Base-by-base conservation (phyloP, 805 yeast species). In the Yarrowia sp. region DNA sequence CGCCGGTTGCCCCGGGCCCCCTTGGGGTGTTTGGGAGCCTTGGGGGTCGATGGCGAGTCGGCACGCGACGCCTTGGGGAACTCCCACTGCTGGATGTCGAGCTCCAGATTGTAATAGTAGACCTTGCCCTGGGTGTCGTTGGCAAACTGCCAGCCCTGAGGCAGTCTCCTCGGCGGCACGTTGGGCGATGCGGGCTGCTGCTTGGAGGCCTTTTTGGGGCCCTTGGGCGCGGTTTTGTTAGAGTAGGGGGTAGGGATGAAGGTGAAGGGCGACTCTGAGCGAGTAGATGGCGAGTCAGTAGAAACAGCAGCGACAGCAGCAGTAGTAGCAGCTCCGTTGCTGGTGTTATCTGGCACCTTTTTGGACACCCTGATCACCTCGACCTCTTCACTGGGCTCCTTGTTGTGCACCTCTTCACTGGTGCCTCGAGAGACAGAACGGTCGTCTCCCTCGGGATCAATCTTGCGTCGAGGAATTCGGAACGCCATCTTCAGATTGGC, bases 401-500 rank as follows among this genome's bases (percentile, higher is more conserved):
- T 22, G 17, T 10, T 3, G 11, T 17, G n/a, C 62, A 17, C 68
- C 36, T 19, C 65, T 35, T 16, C 56, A 26, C 44, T 41, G 24
- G 59, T 19, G 0, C 59, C 61, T 26, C 61, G 3, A 2, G 61
- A 54, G 7, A 8, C 56, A 0, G 54, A 30, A 1, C 21, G 3
- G 9, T 22, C 62, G 17, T 21, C 62, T 36, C 48, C 68, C 54
- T 49, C 67, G 33, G n/a, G 38, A 51, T 64, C 67, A 9, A 71
- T 66, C 41, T 72, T 76, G 41, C 80, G 81, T 70, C 92, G 87
- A 0, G 96, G 92, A 61, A 93, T 92, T 49, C 95, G 82, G 72
- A 87, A 89, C n/a, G 92, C 92, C 83, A 90, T 85, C 72, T 88
- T 87, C 66, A 90, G 82, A 26, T 78, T 77, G 49, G 86, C 78